Conservation (phyloP, 768 basidiomycete species). For the Mycena floridula region DNA sequence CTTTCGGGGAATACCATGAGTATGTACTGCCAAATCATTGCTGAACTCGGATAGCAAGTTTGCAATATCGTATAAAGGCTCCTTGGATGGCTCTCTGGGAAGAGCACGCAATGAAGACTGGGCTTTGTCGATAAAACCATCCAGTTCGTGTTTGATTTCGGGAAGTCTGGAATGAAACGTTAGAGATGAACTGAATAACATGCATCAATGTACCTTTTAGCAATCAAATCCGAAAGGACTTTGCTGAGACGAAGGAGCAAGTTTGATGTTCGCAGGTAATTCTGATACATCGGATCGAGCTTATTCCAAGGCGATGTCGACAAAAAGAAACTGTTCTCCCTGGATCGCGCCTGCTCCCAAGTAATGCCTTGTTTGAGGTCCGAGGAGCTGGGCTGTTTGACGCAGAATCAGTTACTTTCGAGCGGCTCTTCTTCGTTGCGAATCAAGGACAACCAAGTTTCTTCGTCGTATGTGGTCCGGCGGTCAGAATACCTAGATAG, state of each 20-base stretch:
- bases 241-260: conserved; percentile 52
- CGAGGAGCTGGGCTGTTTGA: conserved; percentile 47
- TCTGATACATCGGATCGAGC: conserved; percentile 42
- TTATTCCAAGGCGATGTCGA: conserved; percentile 46
- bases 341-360: conserved; percentile 53
- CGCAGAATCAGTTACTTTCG: conserved; percentile 54
- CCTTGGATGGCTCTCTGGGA: conserved; percentile 47
- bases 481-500: conserved; percentile 56
- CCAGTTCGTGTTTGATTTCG: conserved; percentile 52
- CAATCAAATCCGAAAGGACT: conserved; percentile 58
- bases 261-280: conserved; percentile 48
- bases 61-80: conserved; percentile 54
- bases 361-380: conserved; percentile 45
- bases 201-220: conserved; percentile 43
- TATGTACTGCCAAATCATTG: conserved; percentile 32
- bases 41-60: conserved; percentile 41
- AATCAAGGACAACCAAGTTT: conserved; percentile 51
- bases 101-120: conserved; percentile 23
- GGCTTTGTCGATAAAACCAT: conserved; percentile 34
- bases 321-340: conserved; percentile 54
- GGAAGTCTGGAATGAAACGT: conserved; percentile 46
- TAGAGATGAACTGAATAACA: neutral
- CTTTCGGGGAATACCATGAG: conserved; percentile 48
- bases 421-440: conserved; percentile 46
- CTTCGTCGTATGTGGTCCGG: conserved; percentile 49